Base-by-base conservation (phyloP, 164 flowering plant genomes). In the Chloranthus sessilifolius region DNA sequence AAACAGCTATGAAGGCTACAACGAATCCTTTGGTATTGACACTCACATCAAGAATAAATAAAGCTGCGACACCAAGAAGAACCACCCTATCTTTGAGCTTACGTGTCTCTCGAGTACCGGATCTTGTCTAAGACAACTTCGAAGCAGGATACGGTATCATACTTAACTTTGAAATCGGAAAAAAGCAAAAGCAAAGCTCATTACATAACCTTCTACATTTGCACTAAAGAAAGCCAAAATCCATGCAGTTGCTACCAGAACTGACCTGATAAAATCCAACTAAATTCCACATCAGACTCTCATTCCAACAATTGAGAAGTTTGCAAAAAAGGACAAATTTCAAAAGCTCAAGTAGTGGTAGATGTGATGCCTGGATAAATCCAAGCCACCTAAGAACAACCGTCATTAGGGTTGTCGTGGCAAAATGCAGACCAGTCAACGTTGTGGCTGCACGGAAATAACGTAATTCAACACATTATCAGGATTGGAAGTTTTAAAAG, bases 231-330 rank as follows among this genome's bases (percentile, higher is more conserved):
- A 27, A 0, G 30, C 9, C 20, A 34, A 35, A 14, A 27, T 4
- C 40, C 2, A 53, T 20, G 1, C 3, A 42, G n/a, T 0, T 5
- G 14, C 19, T 43, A 31, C 23, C n/a, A 27, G 43, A 30, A 45
- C 60, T 29, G 33, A 85, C 97, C 92, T 89, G 95, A 58, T 86
- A 86, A 42, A 89, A 86, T 30, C 95, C 97, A 25, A 89, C 92
- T 12, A 95, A 86, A 41, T 86, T 89, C 85, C 89, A 83, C 95
- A 89, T 89, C 40, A 89, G 60, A 53, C 97, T 86, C 58, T 83
- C 77, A 60, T 86, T 89, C 95, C 86, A 86, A 36, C 97, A 92
- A 44, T 83, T 89, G 59, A 89, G 86, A 44, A 82, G 83, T 56
- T 89, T 89, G 47, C 88, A 92, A 66, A 83, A 80, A 19, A 89